Evolutionary conservation across 2,329 filamentous ascomycete genomes (phyloP).

Genomic region (Trichoderma sp.): DNA sequence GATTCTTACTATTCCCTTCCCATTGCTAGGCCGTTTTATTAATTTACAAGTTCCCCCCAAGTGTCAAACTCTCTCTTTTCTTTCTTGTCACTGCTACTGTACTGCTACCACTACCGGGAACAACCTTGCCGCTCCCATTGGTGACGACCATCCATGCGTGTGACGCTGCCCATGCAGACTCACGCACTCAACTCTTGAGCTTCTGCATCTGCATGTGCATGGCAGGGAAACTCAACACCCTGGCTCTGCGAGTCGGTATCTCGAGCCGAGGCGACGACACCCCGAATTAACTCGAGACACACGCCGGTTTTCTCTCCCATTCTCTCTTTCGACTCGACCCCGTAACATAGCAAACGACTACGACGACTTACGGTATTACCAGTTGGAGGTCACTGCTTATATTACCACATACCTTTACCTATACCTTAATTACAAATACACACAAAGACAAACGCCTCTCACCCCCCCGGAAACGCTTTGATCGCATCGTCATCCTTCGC

Average conservation of each 20-base stretch:
- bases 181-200: neutral
- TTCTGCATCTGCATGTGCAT: slow-evolving; percentile 6
- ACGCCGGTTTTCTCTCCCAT: neutral
- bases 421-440: neutral
- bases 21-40: neutral
- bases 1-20: neutral
- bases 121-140: neutral
- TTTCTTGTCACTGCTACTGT: neutral
- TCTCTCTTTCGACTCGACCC: neutral
- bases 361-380: neutral
- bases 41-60: neutral
- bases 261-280: slow-evolving; percentile 4
- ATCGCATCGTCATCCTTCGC: slow-evolving; percentile 5
- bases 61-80: neutral
- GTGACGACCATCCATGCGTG: slow-evolving; percentile 9
- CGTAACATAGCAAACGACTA: neutral
- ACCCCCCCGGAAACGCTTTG: neutral
- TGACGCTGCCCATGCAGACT: slow-evolving; percentile 1
- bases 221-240: slow-evolving; percentile 2
- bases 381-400: neutral
- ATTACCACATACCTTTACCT: neutral
- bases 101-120: neutral
- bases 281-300: neutral
- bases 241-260: slow-evolving; percentile 9
- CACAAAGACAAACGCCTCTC: neutral